Conservation (phyloP, 2,329 filamentous ascomycete genomes). For the Esteya vermicola region DNA sequence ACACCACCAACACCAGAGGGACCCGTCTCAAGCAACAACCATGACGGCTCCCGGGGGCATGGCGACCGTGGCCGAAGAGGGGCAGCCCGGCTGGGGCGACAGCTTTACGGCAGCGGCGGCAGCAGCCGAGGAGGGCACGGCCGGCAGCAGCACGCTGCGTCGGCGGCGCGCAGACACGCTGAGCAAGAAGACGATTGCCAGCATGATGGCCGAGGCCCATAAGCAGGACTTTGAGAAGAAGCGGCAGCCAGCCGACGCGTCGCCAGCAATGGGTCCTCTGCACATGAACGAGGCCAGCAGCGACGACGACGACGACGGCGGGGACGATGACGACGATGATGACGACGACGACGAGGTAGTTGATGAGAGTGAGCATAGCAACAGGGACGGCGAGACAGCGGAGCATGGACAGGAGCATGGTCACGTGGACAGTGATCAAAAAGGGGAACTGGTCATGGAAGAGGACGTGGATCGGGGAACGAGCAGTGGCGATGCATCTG, state of each 20-base stretch:
- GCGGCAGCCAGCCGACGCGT: conserved; percentile 21
- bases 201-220: conserved; percentile 71
- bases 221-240: conserved; percentile 85
- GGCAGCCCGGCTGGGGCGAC: background rate
- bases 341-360: background rate
- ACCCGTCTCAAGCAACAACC: too few species aligned
- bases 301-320: conserved; percentile 6
- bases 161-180: conserved; percentile 18
- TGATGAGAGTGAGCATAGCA: background rate
- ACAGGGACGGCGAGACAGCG: background rate
- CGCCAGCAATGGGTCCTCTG: background rate
- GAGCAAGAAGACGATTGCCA: conserved; percentile 25
- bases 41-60: too few species aligned
- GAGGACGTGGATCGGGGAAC: conserved; percentile 21
- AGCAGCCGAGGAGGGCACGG: conserved; percentile 9
- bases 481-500: conserved; percentile 13
- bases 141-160: conserved; percentile 11
- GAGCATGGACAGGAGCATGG: background rate
- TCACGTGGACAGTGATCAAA: conserved; percentile 3
- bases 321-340: conserved; percentile 1
- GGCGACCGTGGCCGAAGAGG: background rate
- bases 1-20: too few species aligned
- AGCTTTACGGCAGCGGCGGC: too few species aligned
- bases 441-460: conserved; percentile 1
- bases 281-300: conserved; percentile 6